These are phyloP conservation scores for Solanum hybrid DNA, from an alignment of 305 asterid species.

Conservation along the genomic window DNA sequence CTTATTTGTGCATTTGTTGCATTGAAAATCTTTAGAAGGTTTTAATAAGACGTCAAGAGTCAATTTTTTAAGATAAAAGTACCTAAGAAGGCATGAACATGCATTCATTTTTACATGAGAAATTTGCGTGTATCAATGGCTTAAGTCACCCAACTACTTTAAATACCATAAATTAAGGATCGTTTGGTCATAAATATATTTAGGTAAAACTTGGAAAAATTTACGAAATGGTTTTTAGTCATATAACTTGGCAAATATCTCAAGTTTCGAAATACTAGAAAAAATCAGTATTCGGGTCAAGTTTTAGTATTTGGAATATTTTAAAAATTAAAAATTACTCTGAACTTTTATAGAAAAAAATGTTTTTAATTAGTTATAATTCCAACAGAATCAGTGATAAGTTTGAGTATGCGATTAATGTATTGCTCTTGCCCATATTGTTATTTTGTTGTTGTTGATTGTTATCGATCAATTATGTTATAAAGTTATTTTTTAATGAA, in stretches of 20 bases:
- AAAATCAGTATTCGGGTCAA: not conserved
- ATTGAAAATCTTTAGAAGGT: not conserved
- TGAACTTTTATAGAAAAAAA: too few relatives aligned
- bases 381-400: not conserved
- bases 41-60: not conserved
- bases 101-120: not conserved
- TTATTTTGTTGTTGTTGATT: not conserved
- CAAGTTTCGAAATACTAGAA: not conserved
- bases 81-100: too few relatives aligned
- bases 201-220: too few relatives aligned
- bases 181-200: not conserved
- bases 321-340: too few relatives aligned
- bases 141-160: not conserved
- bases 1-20: not conserved
- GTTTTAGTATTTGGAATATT: not conserved
- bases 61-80: not conserved
- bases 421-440: not conserved
- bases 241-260: not conserved
- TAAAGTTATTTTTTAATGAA: too few relatives aligned
- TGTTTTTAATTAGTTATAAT: not conserved
- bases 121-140: not conserved
- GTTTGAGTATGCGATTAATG: not conserved
- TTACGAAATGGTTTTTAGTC: not conserved
- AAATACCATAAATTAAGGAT: not conserved
- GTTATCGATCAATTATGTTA: not conserved